Conservation (phyloP, 2,329 filamentous ascomycete species). For the Alternaria angustiovoidea region DNA sequence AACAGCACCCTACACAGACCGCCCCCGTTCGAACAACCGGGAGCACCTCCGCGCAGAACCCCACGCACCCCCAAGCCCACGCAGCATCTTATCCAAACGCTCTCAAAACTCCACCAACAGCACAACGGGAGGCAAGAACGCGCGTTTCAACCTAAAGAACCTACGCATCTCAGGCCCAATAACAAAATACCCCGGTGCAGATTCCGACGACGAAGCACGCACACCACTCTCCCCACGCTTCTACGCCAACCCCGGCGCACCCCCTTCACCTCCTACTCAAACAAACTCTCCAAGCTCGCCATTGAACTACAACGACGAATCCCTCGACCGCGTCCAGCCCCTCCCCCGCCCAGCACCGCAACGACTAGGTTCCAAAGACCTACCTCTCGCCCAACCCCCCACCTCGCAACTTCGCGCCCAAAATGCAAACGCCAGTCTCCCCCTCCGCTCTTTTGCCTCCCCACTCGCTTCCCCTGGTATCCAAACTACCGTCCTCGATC, state of each 20-base stretch:
- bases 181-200: conserved; percentile 52
- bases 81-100: conserved; percentile 49
- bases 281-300: conserved; percentile 45
- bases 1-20: conserved; percentile 20
- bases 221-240: conserved; percentile 65
- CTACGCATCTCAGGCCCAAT: conserved; percentile 67
- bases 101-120: conserved; percentile 46
- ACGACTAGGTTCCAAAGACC: conserved; percentile 30
- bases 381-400: conserved; percentile 9
- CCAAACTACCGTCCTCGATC: conserved; percentile 56
- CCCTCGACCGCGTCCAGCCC: conserved; percentile 47
- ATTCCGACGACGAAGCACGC: conserved; percentile 56
- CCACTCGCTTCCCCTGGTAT: conserved; percentile 42
- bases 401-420: background rate
- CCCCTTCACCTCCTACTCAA: conserved; percentile 60
- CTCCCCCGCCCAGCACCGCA: conserved; percentile 48
- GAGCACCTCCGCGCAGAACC: conserved; percentile 23
- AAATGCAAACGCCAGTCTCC: conserved; percentile 33
- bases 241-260: conserved; percentile 61
- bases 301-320: conserved; percentile 39
- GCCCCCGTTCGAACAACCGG: background rate
- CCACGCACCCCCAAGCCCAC: conserved; percentile 39
- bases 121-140: conserved; percentile 50
- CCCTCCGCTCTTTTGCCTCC: conserved; percentile 46
- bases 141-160: conserved; percentile 59